These are phyloP conservation scores for Solanum boliviense DNA, from an alignment of 257 asterid species.

Conservation along the genomic window DNA sequence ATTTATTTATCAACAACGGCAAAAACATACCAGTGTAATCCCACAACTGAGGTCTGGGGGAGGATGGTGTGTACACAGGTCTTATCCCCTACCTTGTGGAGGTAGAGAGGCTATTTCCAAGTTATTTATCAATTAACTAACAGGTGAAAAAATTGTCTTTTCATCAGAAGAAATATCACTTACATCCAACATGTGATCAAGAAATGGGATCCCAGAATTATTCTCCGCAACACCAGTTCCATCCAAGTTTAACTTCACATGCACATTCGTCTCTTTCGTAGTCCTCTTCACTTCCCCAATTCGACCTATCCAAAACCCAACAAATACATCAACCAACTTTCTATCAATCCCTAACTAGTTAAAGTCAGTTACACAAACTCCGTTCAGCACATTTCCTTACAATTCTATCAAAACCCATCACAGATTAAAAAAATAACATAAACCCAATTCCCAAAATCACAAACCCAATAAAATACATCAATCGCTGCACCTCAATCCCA, in stretches of 20 bases:
- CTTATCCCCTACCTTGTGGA: not conserved
- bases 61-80: not conserved
- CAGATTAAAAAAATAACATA: not conserved
- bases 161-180: constrained; percentile 12
- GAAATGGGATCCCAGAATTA: constrained; percentile 74
- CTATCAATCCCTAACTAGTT: not conserved
- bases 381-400: not conserved
- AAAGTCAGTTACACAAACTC: not conserved
- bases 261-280: constrained; percentile 84
- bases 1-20: not conserved
- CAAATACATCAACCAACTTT: not conserved
- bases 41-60: not conserved
- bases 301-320: constrained; percentile 30
- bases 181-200: constrained; percentile 97
- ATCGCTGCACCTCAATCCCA: not conserved
- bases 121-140: not conserved
- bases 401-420: not conserved
- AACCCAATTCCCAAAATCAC: not conserved
- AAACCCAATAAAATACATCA: not conserved
- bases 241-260: constrained; percentile 76
- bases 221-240: constrained; percentile 80
- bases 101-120: not conserved
- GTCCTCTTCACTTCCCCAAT: constrained; percentile 88
- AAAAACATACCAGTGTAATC: not conserved
- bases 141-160: not conserved